phyloP scores from a whole-genome alignment of 2,329 filamentous ascomycete genomes.

The Microdochium paspali region DNA sequence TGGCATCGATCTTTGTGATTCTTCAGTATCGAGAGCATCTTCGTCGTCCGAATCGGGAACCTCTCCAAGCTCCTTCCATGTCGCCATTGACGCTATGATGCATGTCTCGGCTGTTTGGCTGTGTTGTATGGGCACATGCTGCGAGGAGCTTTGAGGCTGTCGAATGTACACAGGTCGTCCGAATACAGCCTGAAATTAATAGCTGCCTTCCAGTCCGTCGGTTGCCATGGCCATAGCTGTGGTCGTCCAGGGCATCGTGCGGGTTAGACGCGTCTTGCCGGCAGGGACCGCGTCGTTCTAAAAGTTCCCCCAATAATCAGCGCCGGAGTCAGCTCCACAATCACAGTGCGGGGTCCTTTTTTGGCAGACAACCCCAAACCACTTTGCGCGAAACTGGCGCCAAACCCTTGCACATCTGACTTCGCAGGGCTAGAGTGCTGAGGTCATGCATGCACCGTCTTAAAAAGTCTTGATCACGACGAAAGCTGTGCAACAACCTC shows the following conservation, averaged over 20 bases:
- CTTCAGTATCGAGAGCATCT: slow-evolving; percentile 24
- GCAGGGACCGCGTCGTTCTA: neutral
- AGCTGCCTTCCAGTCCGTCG: too few relatives aligned
- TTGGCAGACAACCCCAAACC: neutral
- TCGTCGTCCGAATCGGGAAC: slow-evolving; percentile 35
- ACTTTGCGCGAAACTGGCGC: slow-evolving; percentile 1
- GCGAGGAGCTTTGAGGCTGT: neutral
- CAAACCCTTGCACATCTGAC: neutral
- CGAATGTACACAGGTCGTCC: too few relatives aligned
- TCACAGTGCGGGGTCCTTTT: neutral
- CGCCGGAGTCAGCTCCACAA: neutral
- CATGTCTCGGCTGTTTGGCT: slow-evolving; percentile 15
- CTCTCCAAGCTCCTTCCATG: slow-evolving; percentile 33
- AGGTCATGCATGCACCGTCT: neutral
- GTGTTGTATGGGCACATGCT: neutral
- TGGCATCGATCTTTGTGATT: slow-evolving; percentile 9
- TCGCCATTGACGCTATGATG: slow-evolving; percentile 24
- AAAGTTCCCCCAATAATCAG: neutral
- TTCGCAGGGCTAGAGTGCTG: neutral
- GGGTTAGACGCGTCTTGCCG: neutral
- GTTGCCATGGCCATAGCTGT: neutral
- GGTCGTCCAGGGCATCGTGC: neutral
- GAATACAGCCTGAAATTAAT: too few relatives aligned
- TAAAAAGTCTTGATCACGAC: neutral
- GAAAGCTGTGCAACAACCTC: neutral